Percentiles rank a stretch among this genome's conserved stretches.
phyloP scores from a whole-genome alignment of 2,329 filamentous ascomycete species.

The Tolypocladium paradoxum region DNA sequence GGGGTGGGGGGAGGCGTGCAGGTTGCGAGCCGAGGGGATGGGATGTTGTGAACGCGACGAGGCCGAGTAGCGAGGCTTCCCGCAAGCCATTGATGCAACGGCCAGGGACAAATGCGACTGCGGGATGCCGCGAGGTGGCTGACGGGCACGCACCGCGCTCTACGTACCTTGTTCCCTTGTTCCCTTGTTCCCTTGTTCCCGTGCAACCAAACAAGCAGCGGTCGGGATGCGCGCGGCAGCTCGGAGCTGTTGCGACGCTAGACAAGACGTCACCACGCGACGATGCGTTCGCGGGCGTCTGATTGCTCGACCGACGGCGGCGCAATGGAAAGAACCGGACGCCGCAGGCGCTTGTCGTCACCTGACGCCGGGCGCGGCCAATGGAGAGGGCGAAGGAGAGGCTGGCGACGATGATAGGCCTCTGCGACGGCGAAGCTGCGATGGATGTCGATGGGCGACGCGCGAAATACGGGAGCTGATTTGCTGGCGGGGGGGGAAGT shows the following conservation, averaged over 20 bases:
- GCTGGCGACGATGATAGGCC: constrained; percentile 42
- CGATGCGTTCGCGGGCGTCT: constrained; percentile 9
- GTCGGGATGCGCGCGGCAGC: constrained; percentile 1
- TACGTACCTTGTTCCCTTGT: constrained; percentile 2
- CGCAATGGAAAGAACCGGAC: constrained; percentile 15
- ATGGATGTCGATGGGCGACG: constrained; percentile 21
- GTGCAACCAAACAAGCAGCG: not conserved
- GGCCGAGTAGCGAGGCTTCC: not conserved
- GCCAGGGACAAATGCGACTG: constrained; percentile 1
- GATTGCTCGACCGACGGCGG: constrained; percentile 13
- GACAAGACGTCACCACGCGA: constrained; percentile 4
- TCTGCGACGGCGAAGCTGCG: constrained; percentile 28
- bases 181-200: not conserved
- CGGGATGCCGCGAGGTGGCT: constrained; percentile 3
- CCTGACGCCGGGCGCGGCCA: constrained; percentile 38
- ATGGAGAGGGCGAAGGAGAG: constrained; percentile 31
- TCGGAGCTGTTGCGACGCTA: constrained; percentile 1
- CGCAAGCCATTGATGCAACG: constrained; percentile 1
- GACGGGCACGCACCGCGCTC: not conserved
- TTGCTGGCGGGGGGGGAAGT: constrained; percentile 27
- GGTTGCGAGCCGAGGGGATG: constrained; percentile 3
- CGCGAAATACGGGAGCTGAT: constrained; percentile 34
- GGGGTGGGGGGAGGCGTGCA: constrained; percentile 3
- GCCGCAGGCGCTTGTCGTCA: constrained; percentile 32
- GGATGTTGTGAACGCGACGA: not conserved